Evolutionary conservation across 345 rosid species (phyloP), one percentile per base, ranked within the genome.

Genomic region (Aurinia saxatilis): DNA sequence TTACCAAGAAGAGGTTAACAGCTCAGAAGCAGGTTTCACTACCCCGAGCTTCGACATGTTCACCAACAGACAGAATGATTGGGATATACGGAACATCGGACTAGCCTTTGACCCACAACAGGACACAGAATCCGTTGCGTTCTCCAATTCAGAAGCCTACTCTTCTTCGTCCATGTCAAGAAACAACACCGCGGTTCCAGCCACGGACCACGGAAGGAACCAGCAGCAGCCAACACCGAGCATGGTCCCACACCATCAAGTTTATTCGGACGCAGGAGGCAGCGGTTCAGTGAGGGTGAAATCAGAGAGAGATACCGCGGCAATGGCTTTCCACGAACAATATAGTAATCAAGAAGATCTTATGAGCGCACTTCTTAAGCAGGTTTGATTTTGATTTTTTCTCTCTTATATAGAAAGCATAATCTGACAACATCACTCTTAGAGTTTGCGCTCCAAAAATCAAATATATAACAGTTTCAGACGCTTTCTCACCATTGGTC

Each of bases 341-440:
- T 85, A 68, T 33, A 83, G 65, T 57, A 70, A 78, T 68, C 88
- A 87, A 74, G 98, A 87, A 44, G 97, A 87, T 80, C 95, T 93
- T 72, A 89, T 85, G 99, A 85, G 84, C 52, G 91, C 88, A 46
- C 80, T 89, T 71, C 84, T 87, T 57, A 87, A 81, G 77, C 97
- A 85, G 85, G 99, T 87, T 56, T 10, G 80, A 58, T 56, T 36
- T 40, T 53, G 53, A 37, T 30, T 15, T 34, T n/a, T 11, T 21
- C 9, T n/a, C 11, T 53, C 9, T 36, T 51, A 48, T 38, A 68
- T 57, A 56, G 56, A 66, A 46, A 1, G 63, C 40, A 66, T 37
- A 46, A 66, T 65, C 46, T 63, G 68, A 63, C 19, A 9, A 29
- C 46, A 21, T 35, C 23, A 38, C 51, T 42, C 31, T 50, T 69